Evolutionary conservation across 768 basidiomycete species (phyloP).

Genomic region (Lentinula boryana): DNA sequence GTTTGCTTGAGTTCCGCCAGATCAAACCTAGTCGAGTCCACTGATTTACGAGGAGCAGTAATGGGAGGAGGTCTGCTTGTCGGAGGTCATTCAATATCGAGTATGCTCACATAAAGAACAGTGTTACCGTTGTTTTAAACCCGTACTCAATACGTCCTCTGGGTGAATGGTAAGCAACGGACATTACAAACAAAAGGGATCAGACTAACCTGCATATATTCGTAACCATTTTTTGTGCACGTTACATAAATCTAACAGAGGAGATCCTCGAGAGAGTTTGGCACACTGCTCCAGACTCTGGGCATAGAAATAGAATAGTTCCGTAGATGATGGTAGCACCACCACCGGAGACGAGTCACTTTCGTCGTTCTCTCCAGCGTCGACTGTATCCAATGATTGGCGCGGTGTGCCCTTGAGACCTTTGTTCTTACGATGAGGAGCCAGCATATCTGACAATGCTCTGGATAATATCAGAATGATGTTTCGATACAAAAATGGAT

Average conservation of each 20-base stretch:
- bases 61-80: background rate
- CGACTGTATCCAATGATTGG: slow-evolving; percentile 57
- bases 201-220: slow-evolving; percentile 76
- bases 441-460: slow-evolving; percentile 86
- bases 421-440: slow-evolving; percentile 60
- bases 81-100: background rate
- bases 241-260: slow-evolving; percentile 73
- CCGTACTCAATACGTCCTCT: slow-evolving; percentile 84
- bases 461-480: slow-evolving; percentile 29
- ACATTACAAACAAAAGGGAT: background rate
- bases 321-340: slow-evolving; percentile 90
- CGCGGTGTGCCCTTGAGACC: slow-evolving; percentile 41
- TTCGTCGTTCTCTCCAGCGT: slow-evolving; percentile 36
- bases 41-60: slow-evolving; percentile 53
- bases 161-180: slow-evolving; percentile 7
- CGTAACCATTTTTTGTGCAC: slow-evolving; percentile 93
- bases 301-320: slow-evolving; percentile 95
- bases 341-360: slow-evolving; percentile 37
- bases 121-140: slow-evolving; percentile 57
- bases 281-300: slow-evolving; percentile 94
- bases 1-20: slow-evolving; percentile 70
- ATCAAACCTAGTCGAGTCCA: slow-evolving; percentile 70
- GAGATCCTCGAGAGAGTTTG: slow-evolving; percentile 78
- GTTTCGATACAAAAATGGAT: background rate
- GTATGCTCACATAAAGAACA: background rate